Evolutionary conservation across 1,284 basidiomycete genomes (phyloP).

Genomic region (Apiotrichum brassicae): DNA sequence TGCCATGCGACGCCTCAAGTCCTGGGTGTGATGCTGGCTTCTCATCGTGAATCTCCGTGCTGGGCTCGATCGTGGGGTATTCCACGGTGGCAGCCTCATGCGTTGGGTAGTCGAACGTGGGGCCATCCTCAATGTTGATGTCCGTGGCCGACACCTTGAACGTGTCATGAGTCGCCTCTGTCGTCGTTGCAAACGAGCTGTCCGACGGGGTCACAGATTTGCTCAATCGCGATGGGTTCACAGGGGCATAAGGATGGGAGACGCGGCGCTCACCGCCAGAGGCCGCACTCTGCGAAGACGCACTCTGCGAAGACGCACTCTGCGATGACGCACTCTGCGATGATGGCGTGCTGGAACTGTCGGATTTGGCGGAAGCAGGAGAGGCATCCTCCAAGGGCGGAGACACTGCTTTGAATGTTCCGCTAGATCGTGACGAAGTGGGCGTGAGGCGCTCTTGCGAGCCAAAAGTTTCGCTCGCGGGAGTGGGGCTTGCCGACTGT

Average conservation of each 20-base stretch:
- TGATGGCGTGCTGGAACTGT: neutral
- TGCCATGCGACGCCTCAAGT: neutral
- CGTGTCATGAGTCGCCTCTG: constrained; percentile 5
- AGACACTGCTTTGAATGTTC: neutral
- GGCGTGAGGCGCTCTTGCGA: neutral
- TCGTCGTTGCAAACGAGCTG: constrained; percentile 20
- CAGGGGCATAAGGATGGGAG: constrained; percentile 43
- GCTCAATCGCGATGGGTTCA: constrained; percentile 40
- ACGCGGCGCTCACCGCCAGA: constrained; percentile 16
- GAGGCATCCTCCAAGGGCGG: neutral
- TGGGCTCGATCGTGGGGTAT: neutral
- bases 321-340: too few relatives aligned
- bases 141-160: neutral
- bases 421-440: neutral
- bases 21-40: neutral
- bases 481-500: neutral
- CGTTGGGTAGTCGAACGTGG: neutral
- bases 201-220: constrained; percentile 43
- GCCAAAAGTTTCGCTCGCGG: too few relatives aligned
- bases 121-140: neutral
- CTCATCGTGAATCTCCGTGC: neutral
- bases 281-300: neutral
- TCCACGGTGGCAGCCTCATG: neutral
- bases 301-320: too few relatives aligned
- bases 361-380: neutral